These are phyloP conservation scores for Boletus speciosus DNA, from an alignment of 768 basidiomycete species.

Conservation along the genomic window DNA sequence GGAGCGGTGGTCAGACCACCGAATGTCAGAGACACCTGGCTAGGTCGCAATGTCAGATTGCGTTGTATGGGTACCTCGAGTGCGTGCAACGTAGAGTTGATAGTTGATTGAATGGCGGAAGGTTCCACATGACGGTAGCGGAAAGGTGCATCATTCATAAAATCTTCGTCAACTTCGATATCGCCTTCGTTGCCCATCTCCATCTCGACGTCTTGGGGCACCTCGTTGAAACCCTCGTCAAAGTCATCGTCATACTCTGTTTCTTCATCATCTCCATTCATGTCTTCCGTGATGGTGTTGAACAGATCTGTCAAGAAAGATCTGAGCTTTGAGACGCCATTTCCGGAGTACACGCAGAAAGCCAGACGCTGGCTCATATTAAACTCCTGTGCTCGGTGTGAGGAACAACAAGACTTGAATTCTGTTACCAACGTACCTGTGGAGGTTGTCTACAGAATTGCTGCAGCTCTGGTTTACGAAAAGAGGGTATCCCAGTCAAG, in stretches of 20 bases:
- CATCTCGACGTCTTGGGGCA: slow-evolving; percentile 30
- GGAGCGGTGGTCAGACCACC: background rate
- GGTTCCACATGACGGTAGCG: slow-evolving; percentile 21
- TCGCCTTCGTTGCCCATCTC: slow-evolving; percentile 39
- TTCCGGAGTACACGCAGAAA: slow-evolving; percentile 96
- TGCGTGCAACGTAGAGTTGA: slow-evolving; percentile 10
- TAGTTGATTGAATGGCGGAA: slow-evolving; percentile 7
- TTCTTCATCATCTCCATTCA: slow-evolving; percentile 62
- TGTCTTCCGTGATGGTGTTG: slow-evolving; percentile 67
- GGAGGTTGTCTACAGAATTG: slow-evolving; percentile 88
- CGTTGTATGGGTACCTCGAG: slow-evolving; percentile 31
- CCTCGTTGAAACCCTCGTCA: slow-evolving; percentile 34
- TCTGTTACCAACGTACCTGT: slow-evolving; percentile 48
- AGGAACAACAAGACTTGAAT: background rate
- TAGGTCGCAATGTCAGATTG: slow-evolving; percentile 24
- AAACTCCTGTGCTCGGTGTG: slow-evolving; percentile 62
- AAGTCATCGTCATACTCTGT: slow-evolving; percentile 58
- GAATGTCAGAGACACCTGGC: slow-evolving; percentile 12
- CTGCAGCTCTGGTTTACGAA: slow-evolving; percentile 81
- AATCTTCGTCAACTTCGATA: slow-evolving; percentile 46
- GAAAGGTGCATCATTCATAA: slow-evolving; percentile 31
- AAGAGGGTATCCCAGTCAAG: slow-evolving; percentile 93
- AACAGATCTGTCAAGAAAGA: slow-evolving; percentile 74
- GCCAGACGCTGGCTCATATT: slow-evolving; percentile 82
- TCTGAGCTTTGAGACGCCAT: slow-evolving; percentile 81